A percentile compares a stretch with the other conserved stretches of the same genome.
Evolutionary conservation across 1,284 basidiomycete species (phyloP).

Genomic region (Apiotrichum veenhuisii): DNA sequence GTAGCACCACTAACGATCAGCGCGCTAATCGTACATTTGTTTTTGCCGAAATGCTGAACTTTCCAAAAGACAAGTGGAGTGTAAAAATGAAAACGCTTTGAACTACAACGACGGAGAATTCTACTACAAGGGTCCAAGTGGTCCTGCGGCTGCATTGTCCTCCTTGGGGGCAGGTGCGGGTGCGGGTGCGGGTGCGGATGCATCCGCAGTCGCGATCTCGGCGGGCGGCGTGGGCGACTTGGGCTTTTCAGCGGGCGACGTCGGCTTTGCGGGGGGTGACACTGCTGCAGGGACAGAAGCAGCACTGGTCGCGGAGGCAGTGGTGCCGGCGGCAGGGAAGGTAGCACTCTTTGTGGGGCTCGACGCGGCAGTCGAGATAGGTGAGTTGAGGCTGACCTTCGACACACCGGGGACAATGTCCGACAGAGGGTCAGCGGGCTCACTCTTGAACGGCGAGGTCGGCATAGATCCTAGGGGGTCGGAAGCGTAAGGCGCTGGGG

Average conservation of each 20-base stretch:
- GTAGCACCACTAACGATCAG: too few relatives aligned
- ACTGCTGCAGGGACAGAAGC: background rate
- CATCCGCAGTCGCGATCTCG: too few relatives aligned
- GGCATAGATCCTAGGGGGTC: background rate
- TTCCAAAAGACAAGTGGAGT: too few relatives aligned
- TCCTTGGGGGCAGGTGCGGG: too few relatives aligned
- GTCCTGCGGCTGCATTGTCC: too few relatives aligned
- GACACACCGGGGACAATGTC: background rate
- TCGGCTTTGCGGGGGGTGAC: background rate
- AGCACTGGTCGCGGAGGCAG: background rate
- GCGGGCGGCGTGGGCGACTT: too few relatives aligned
- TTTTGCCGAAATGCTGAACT: too few relatives aligned
- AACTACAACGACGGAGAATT: too few relatives aligned
- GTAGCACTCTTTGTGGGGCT: background rate
- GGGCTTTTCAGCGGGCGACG: background rate
- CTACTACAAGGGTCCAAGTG: too few relatives aligned
- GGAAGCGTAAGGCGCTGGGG: background rate
- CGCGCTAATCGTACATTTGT: background rate
- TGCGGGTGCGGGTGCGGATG: too few relatives aligned
- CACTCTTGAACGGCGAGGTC: slow-evolving; percentile 7
- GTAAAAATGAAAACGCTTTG: too few relatives aligned
- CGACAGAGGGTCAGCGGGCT: background rate
- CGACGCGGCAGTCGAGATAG: background rate
- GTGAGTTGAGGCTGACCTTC: background rate
- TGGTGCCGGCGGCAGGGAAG: background rate